Base-by-base conservation (phyloP, 345 rosid genomes). In the Populus tremula region DNA sequence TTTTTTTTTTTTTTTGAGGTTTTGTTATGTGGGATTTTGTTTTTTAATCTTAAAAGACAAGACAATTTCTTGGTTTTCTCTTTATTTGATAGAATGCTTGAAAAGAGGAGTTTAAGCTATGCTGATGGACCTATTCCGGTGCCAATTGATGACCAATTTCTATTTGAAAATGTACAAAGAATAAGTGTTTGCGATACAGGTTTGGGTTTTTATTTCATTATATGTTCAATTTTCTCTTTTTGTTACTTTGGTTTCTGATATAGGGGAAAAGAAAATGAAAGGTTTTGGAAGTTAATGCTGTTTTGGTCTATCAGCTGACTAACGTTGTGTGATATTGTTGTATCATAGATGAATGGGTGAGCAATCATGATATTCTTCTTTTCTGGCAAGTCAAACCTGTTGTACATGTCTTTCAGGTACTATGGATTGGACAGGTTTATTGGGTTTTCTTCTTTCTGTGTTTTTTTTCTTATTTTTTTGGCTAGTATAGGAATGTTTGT, bases 361-460 rank as follows among this genome's bases (percentile, higher is more conserved):
- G 79, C 65, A 92, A 88, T 73, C 93, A 92, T 79, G 93, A 87
- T 50, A 86, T 92, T 83, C 95, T 90, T 86, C 87, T 96, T 88
- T 96, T 96, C 87, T 96, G 97, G 99, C 99, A 94, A 88, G 98
- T 94, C 78, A 94, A 89, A 74, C 99, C 92, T 36, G 85, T 88
- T 72, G 94, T 94, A 59, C 98, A 91, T 61, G 97, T 95, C 82
- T 96, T 90, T 85, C 98, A 94, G 99, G 98, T 96, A 86, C 56
- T 47, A 76, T 50, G 47, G 11, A 59, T 70, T 65, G 33, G 4
- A 50, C 21, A 20, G n/a, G 61, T 8, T 53, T 20, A 18, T 20
- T n/a, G 43, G 4, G 10, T 6, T 38, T 53, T 66, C 13, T 25
- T 23, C 35, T 67, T 61, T 67, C 43, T 4, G 62, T 45, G 2